phyloP scores from a whole-genome alignment of 2,329 filamentous ascomycete species.

The Seiridium cupressi region DNA sequence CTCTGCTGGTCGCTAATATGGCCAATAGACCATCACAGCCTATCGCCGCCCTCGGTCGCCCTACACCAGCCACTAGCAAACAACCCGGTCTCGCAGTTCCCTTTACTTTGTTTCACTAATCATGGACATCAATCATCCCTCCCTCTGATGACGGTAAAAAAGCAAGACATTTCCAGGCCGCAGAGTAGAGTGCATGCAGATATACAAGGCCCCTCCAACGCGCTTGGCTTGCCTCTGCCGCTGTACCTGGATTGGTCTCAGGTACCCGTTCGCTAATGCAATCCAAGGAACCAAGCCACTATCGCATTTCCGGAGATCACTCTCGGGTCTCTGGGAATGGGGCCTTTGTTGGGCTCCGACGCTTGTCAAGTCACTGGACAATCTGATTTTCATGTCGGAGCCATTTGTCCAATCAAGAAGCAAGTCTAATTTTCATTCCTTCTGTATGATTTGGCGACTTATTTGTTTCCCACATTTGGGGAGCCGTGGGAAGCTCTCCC shows the following conservation, averaged over 20 bases:
- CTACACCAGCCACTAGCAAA: slow-evolving; percentile 1
- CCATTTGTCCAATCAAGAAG: too few species aligned
- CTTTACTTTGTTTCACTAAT: neutral
- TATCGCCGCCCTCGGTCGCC: slow-evolving; percentile 3
- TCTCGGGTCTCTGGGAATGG: too few species aligned
- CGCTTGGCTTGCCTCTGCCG: neutral
- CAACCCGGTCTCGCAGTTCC: neutral
- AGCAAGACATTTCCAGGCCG: neutral
- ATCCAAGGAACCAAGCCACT: too few species aligned
- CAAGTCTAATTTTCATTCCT: too few species aligned
- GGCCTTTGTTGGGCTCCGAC: too few species aligned
- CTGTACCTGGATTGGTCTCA: neutral
- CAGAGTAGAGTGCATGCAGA: neutral
- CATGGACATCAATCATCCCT: neutral
- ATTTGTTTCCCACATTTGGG: too few species aligned
- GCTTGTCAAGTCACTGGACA: too few species aligned
- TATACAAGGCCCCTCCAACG: neutral
- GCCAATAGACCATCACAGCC: neutral
- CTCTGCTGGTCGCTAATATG: neutral
- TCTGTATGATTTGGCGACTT: too few species aligned
- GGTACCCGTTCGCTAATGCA: slow-evolving; percentile 3
- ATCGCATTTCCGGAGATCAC: too few species aligned
- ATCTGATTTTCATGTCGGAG: too few species aligned
- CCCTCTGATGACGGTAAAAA: neutral
- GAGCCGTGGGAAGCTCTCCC: too few species aligned